Percentiles rank a stretch among this genome's conserved stretches.
phyloP scores from a whole-genome alignment of 2,329 filamentous ascomycete genomes.

The Ilyonectria destructans region DNA sequence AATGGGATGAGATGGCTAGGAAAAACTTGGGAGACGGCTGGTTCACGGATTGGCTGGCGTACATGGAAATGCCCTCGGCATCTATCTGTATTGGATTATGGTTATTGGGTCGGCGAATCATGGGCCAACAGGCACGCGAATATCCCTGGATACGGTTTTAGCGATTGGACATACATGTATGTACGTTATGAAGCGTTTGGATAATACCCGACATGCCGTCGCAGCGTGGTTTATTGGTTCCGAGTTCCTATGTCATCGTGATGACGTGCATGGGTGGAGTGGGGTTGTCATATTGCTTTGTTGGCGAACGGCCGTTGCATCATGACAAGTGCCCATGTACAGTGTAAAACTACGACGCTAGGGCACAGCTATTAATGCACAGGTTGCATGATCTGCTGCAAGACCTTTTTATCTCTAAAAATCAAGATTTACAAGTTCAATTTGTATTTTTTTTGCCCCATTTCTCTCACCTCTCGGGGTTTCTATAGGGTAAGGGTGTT shows the following conservation, averaged over 20 bases:
- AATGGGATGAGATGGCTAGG: slow-evolving; percentile 13
- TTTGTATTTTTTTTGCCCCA: no score
- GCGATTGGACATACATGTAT: slow-evolving; percentile 14
- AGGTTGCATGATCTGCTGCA: neutral
- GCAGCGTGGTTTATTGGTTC: neutral
- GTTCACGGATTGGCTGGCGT: slow-evolving; percentile 5
- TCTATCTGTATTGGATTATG: neutral
- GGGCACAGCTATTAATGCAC: neutral
- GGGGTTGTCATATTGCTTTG: slow-evolving; percentile 16
- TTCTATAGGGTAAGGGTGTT: neutral
- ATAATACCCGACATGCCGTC: slow-evolving; percentile 7
- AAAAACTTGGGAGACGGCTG: slow-evolving; percentile 26
- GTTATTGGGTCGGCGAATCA: neutral
- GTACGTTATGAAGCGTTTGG: slow-evolving; percentile 16
- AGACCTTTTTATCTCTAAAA: neutral
- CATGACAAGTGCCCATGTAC: slow-evolving; percentile 15
- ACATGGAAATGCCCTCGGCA: slow-evolving; percentile 9
- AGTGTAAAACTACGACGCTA: neutral
- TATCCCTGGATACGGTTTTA: neutral
- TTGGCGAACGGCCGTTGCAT: slow-evolving; percentile 2
- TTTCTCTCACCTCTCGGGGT: neutral
- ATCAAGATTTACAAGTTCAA: neutral
- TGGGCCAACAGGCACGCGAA: neutral
- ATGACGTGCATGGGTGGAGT: slow-evolving; percentile 15
- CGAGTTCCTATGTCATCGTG: neutral